These are phyloP conservation scores for Paramecium primaurelia DNA, from an alignment of 73 alveolate species.

Conservation along the genomic window DNA sequence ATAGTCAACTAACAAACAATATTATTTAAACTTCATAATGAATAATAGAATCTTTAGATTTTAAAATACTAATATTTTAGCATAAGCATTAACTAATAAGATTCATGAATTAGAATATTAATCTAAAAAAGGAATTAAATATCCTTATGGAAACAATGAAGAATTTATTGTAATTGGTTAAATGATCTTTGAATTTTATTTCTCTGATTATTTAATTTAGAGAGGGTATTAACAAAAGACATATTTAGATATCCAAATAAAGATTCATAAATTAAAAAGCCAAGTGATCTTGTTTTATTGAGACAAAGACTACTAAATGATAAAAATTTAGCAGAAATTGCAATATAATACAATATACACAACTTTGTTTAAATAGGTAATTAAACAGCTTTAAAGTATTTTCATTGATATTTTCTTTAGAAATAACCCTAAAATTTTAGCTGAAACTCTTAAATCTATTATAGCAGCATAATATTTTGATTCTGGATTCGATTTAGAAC, in stretches of 20 bases:
- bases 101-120: background rate
- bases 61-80: background rate
- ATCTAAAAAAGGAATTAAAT: background rate
- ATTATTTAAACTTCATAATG: background rate
- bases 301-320: background rate
- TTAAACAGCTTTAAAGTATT: background rate
- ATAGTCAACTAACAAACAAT: background rate
- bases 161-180: background rate
- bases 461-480: background rate
- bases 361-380: background rate
- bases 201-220: background rate
- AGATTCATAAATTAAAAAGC: background rate
- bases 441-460: background rate
- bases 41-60: background rate
- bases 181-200: background rate
- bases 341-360: background rate
- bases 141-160: background rate
- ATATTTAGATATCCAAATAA: background rate
- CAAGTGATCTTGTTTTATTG: background rate
- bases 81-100: background rate
- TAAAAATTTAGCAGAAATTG: constrained; percentile 2
- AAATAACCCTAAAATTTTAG: background rate
- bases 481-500: background rate
- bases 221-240: background rate
- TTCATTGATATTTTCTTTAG: background rate